Evolutionary conservation across 305 asterid genomes (phyloP).

Genomic region (Fraxinus xanthoxyloides): DNA sequence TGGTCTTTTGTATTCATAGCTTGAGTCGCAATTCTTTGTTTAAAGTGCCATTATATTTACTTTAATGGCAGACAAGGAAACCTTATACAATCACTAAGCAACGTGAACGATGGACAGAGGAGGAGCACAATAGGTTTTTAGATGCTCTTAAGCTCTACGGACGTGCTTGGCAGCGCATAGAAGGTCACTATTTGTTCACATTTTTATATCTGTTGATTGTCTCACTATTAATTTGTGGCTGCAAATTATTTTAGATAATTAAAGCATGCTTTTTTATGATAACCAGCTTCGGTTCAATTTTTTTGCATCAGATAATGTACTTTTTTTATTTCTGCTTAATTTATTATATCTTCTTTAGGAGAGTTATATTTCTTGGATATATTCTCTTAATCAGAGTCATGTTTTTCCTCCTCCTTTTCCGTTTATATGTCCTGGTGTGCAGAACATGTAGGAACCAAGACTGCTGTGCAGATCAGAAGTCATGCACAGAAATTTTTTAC

Average conservation of each 20-base stretch:
- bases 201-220: background rate
- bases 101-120: conserved; percentile 97
- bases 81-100: conserved; percentile 96
- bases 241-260: background rate
- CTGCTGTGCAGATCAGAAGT: conserved; percentile 99
- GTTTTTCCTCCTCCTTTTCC: conserved; percentile 38
- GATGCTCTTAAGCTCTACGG: conserved; percentile 97
- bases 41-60: conserved; percentile 15
- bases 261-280: conserved; percentile 11
- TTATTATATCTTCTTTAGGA: conserved; percentile 13
- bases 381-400: conserved; percentile 43
- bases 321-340: conserved; percentile 21
- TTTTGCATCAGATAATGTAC: background rate
- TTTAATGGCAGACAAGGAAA: conserved; percentile 67
- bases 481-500: conserved; percentile 98
- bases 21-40: conserved; percentile 12
- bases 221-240: background rate
- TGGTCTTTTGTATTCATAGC: background rate
- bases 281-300: conserved; percentile 1
- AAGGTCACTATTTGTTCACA: conserved; percentile 50
- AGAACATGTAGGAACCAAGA: conserved; percentile 98
- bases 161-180: conserved; percentile 99
- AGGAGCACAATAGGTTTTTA: conserved; percentile 85
- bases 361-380: conserved; percentile 26
- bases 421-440: conserved; percentile 53